phyloP scores from a whole-genome alignment of 768 basidiomycete species.

The Leucogyrophana mollusca region DNA sequence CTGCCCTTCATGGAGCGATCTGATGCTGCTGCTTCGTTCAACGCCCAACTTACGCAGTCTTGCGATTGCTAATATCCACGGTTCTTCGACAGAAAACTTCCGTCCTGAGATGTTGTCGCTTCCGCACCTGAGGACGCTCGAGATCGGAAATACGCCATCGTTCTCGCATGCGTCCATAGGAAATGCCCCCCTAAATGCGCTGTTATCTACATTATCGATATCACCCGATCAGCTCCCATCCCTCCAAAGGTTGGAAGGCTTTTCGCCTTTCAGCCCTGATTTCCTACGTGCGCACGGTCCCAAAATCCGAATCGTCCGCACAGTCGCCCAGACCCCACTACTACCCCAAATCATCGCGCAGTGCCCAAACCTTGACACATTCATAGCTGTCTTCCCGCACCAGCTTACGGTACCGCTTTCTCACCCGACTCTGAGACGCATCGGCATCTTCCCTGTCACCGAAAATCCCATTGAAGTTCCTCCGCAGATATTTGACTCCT shows the following conservation, averaged over 20 bases:
- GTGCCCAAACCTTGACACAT: constrained; percentile 41
- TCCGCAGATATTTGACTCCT: constrained; percentile 32
- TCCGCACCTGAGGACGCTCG: constrained; percentile 39
- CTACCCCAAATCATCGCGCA: constrained; percentile 35
- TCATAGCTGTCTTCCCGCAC: constrained; percentile 37
- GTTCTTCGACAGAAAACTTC: constrained; percentile 23
- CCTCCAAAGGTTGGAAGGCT: constrained; percentile 42
- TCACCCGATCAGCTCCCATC: constrained; percentile 35
- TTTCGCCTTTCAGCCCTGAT: constrained; percentile 38
- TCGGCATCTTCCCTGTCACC: constrained; percentile 42
- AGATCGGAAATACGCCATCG: constrained; percentile 34
- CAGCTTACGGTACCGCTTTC: constrained; percentile 31
- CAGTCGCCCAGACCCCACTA: constrained; percentile 32
- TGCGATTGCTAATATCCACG: constrained; percentile 39
- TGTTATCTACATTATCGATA: constrained; percentile 36
- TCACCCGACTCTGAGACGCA: constrained; percentile 40
- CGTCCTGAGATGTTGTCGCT: constrained; percentile 26
- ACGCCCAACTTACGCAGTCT: constrained; percentile 38
- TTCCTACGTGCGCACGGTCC: constrained; percentile 41
- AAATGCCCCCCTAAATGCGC: constrained; percentile 37
- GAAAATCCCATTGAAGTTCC: constrained; percentile 39
- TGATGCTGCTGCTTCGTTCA: constrained; percentile 34
- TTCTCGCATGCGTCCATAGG: constrained; percentile 32
- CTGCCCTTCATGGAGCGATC: constrained; percentile 38
- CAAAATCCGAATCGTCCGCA: constrained; percentile 41